Conservation (phyloP, 768 basidiomycete species). For the Boletus sp. region DNA sequence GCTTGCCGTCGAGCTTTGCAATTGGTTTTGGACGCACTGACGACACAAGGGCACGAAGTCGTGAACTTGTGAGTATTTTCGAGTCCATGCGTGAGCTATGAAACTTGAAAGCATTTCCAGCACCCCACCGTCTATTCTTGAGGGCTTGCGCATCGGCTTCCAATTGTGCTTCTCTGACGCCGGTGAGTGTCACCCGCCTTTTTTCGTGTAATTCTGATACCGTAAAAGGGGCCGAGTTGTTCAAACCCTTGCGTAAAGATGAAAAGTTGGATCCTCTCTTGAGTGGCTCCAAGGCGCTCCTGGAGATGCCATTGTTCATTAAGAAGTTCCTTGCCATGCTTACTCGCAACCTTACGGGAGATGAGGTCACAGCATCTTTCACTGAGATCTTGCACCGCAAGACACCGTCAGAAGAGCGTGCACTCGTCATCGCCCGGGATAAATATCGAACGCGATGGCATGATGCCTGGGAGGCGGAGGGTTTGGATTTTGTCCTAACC, state of each 20-base stretch:
- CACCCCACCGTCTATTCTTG: conserved; percentile 46
- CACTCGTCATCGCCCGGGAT: conserved; percentile 27
- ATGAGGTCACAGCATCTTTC: conserved; percentile 28
- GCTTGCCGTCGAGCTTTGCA: conserved; percentile 40
- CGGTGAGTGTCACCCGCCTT: conserved; percentile 32
- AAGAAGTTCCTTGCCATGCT: conserved; percentile 46
- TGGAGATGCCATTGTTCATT: conserved; percentile 32
- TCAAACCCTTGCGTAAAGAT: conserved; percentile 33
- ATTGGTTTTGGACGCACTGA: conserved; percentile 33
- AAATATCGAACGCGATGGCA: conserved; percentile 28
- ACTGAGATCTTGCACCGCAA: conserved; percentile 36
- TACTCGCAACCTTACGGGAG: conserved; percentile 29
- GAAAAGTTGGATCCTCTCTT: conserved; percentile 36
- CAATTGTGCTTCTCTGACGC: conserved; percentile 58
- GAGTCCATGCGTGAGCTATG: not conserved
- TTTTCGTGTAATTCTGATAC: not conserved
- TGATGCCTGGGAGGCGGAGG: conserved; percentile 39
- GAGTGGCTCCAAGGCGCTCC: conserved; percentile 19
- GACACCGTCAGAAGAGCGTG: conserved; percentile 28
- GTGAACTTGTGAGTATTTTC: conserved; percentile 35
- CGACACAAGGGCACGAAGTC: conserved; percentile 39
- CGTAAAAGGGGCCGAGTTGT: conserved; percentile 44
- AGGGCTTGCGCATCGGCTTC: conserved; percentile 51
- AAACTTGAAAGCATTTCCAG: conserved; percentile 18
- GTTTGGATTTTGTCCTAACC: conserved; percentile 42